phyloP scores from a whole-genome alignment of 768 basidiomycete genomes.

The Suillus hirtellus region DNA sequence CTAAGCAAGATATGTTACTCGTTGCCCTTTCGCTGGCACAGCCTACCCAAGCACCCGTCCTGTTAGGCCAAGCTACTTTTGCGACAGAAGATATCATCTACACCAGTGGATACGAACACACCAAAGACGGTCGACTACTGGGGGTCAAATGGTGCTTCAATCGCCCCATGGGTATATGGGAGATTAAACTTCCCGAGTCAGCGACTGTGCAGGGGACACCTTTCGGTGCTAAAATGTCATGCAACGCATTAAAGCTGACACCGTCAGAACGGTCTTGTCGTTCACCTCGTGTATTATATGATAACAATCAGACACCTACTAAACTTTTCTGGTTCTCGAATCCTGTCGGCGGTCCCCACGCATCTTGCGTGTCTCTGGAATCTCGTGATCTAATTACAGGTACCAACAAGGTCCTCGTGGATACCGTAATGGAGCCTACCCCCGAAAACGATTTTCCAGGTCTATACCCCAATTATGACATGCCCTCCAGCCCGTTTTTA shows the following conservation, averaged over 20 bases:
- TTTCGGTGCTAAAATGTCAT: conserved; percentile 16
- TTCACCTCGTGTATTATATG: conserved; percentile 52
- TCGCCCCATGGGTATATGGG: conserved; percentile 58
- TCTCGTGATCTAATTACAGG: conserved; percentile 35
- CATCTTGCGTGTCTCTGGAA: conserved; percentile 54
- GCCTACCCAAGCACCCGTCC: conserved; percentile 22
- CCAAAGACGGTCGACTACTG: conserved; percentile 55
- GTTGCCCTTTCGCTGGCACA: conserved; percentile 19
- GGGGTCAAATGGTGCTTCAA: conserved; percentile 64
- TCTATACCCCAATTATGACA: conserved; percentile 52
- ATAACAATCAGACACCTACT: conserved; percentile 22
- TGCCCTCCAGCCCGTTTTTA: conserved; percentile 45
- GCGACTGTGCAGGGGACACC: conserved; percentile 12
- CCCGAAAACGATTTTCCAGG: conserved; percentile 53
- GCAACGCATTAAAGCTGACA: conserved; percentile 42
- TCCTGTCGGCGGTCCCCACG: conserved; percentile 58
- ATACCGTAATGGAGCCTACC: conserved; percentile 42
- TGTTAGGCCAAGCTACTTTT: conserved; percentile 62
- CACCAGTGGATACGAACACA: conserved; percentile 62
- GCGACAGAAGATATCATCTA: conserved; percentile 43
- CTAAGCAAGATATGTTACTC: conserved; percentile 12
- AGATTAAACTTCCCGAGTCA: conserved; percentile 34
- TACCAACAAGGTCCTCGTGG: conserved; percentile 36
- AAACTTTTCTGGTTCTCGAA: conserved; percentile 57
- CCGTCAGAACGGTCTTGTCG: conserved; percentile 49